phyloP scores from a whole-genome alignment of 352 stramenopile species.

The Blastocystis sp. region DNA sequence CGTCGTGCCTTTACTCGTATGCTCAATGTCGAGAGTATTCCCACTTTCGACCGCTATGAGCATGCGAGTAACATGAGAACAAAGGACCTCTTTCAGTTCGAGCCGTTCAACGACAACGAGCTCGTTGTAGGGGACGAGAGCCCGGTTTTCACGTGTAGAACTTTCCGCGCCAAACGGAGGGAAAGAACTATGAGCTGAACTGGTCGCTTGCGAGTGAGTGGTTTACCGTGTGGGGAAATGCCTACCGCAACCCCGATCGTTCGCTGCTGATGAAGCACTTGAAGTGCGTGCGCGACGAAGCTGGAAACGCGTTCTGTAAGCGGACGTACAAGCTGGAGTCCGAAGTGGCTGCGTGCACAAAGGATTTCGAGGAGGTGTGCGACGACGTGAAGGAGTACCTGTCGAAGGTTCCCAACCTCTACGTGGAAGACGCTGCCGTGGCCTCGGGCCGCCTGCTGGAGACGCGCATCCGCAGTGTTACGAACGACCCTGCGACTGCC shows the following conservation, averaged over 20 bases:
- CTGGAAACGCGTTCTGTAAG: conserved; percentile 57
- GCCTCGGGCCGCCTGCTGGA: conserved; percentile 41
- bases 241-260: conserved; percentile 51
- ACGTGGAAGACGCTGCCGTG: conserved; percentile 67
- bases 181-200: conserved; percentile 64
- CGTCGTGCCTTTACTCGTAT: conserved; percentile 68
- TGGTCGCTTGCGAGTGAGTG: conserved; percentile 68
- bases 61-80: conserved; percentile 62
- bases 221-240: conserved; percentile 68
- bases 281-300: conserved; percentile 38
- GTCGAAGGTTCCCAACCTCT: conserved; percentile 64
- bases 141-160: conserved; percentile 23
- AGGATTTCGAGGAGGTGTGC: conserved; percentile 62
- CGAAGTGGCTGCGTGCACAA: conserved; percentile 38
- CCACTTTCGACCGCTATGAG: conserved; percentile 62
- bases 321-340: conserved; percentile 28
- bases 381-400: conserved; percentile 69
- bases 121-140: conserved; percentile 9
- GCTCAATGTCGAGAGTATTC: conserved; percentile 67
- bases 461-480: conserved; percentile 44
- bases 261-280: conserved; percentile 38
- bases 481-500: conserved; percentile 60
- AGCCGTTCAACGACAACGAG: conserved; percentile 46
- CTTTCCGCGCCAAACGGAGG: conserved; percentile 45
- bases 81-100: conserved; percentile 62